Evolutionary conservation across 768 basidiomycete genomes (phyloP).

Genomic region (Exidia glandulosa): DNA sequence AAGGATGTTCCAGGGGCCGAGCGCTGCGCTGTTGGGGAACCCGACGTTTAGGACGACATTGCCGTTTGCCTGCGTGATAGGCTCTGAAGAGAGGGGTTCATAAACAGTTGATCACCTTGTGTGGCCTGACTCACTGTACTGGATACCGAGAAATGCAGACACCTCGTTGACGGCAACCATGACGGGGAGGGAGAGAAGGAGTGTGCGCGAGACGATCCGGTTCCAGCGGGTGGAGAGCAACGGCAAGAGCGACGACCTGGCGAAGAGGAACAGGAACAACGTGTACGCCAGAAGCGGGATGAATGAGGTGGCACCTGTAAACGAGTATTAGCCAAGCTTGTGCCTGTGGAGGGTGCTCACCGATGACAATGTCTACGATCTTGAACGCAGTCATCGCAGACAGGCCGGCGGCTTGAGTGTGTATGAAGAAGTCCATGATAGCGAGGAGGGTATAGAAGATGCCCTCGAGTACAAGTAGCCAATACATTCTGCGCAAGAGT

Average conservation of each 20-base stretch:
- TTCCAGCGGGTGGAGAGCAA: slow-evolving; percentile 41
- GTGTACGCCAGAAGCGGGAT: slow-evolving; percentile 55
- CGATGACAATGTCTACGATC: slow-evolving; percentile 46
- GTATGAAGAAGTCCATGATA: slow-evolving; percentile 49
- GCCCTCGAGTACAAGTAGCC: slow-evolving; percentile 52
- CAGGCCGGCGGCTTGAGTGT: slow-evolving; percentile 42
- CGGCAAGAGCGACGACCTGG: slow-evolving; percentile 38
- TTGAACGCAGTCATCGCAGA: slow-evolving; percentile 35
- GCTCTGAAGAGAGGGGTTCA: not conserved
- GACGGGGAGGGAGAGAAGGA: slow-evolving; percentile 45
- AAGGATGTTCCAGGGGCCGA: slow-evolving; percentile 44
- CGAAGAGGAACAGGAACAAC: slow-evolving; percentile 49
- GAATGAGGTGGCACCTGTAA: slow-evolving; percentile 46
- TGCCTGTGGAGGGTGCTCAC: slow-evolving; percentile 27
- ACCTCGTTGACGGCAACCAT: slow-evolving; percentile 46
- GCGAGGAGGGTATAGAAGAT: slow-evolving; percentile 48
- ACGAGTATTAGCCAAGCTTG: not conserved
- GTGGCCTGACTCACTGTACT: slow-evolving; percentile 35
- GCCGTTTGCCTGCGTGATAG: not conserved
- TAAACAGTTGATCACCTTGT: not conserved
- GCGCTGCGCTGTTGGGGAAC: slow-evolving; percentile 26
- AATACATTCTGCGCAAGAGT: slow-evolving; percentile 32
- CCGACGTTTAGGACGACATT: slow-evolving; percentile 23
- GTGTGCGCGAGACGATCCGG: slow-evolving; percentile 29
- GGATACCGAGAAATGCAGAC: slow-evolving; percentile 52